These are phyloP conservation scores for Begonia peltatifolia DNA, from an alignment of 306 rosid species.

Conservation along the genomic window DNA sequence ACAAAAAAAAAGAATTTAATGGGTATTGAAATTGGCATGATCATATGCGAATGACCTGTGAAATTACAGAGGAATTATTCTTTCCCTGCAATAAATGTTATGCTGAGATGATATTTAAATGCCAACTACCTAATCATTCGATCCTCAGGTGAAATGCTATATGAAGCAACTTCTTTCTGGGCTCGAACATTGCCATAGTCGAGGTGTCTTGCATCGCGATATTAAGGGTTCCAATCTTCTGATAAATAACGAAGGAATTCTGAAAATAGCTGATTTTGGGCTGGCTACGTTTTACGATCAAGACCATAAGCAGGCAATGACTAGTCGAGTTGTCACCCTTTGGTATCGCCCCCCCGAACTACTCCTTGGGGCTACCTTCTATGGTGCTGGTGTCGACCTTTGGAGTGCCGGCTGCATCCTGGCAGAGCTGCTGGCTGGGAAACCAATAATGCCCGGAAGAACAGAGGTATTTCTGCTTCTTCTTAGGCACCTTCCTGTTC, in stretches of 20 bases:
- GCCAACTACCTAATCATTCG: slow-evolving; percentile 2
- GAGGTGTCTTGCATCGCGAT: slow-evolving; percentile 86
- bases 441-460: slow-evolving; percentile 90
- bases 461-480: slow-evolving; percentile 57
- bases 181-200: slow-evolving; percentile 87
- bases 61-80: too few species aligned
- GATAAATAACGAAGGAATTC: slow-evolving; percentile 68
- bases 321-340: slow-evolving; percentile 87
- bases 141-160: slow-evolving; percentile 66
- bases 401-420: slow-evolving; percentile 98
- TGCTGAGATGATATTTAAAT: too few species aligned
- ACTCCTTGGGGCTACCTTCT: slow-evolving; percentile 74
- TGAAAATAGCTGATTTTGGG: slow-evolving; percentile 97
- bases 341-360: slow-evolving; percentile 98
- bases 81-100: too few species aligned
- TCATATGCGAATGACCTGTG: too few species aligned
- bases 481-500: not conserved
- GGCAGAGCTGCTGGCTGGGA: slow-evolving; percentile 80
- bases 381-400: slow-evolving; percentile 61
- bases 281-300: slow-evolving; percentile 62
- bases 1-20: too few species aligned
- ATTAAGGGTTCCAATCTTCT: slow-evolving; percentile 94
- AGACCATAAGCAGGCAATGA: slow-evolving; percentile 54
- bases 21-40: too few species aligned
- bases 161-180: slow-evolving; percentile 92